Conservation (phyloP, 352 stramenopile species). For the Paralagenidium karlingii region DNA sequence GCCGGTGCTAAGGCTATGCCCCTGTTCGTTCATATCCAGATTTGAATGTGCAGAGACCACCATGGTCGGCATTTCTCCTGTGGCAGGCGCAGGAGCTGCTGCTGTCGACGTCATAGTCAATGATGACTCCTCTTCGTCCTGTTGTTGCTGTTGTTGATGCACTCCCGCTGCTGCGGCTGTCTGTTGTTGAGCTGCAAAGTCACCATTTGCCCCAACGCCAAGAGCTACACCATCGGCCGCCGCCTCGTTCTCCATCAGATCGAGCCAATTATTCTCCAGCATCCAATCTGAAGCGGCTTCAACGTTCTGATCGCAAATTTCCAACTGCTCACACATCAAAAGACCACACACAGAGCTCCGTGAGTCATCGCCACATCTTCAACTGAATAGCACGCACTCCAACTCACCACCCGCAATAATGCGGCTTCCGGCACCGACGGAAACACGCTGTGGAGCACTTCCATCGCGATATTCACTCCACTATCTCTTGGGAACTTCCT, state of each 20-base stretch:
- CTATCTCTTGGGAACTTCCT: too few relatives aligned
- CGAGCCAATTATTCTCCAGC: slow-evolving; percentile 43
- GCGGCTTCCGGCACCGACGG: slow-evolving; percentile 14
- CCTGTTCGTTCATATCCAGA: neutral
- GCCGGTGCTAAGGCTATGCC: too few relatives aligned
- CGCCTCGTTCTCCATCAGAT: slow-evolving; percentile 14
- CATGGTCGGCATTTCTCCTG: slow-evolving; percentile 2
- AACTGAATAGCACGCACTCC: too few relatives aligned
- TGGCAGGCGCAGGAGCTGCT: neutral
- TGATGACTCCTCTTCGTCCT: neutral
- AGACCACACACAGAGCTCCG: neutral
- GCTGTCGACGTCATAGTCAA: too few relatives aligned
- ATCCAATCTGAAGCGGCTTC: slow-evolving; percentile 40
- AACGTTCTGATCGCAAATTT: slow-evolving; percentile 37
- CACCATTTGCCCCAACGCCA: slow-evolving; percentile 1
- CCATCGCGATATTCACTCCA: too few relatives aligned
- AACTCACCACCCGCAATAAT: slow-evolving; percentile 21
- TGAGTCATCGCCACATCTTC: neutral
- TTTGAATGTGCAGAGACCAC: slow-evolving; percentile 7
- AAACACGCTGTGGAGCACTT: slow-evolving; percentile 29
- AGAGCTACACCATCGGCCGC: neutral
- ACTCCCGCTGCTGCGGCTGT: slow-evolving; percentile 3
- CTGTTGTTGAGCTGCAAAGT: slow-evolving; percentile 3
- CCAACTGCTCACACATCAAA: slow-evolving; percentile 14
- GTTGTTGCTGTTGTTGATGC: neutral